Evolutionary conservation across 202 grass and related monocot species (phyloP).

Genomic region (Dendrocalamus latiflorus): DNA sequence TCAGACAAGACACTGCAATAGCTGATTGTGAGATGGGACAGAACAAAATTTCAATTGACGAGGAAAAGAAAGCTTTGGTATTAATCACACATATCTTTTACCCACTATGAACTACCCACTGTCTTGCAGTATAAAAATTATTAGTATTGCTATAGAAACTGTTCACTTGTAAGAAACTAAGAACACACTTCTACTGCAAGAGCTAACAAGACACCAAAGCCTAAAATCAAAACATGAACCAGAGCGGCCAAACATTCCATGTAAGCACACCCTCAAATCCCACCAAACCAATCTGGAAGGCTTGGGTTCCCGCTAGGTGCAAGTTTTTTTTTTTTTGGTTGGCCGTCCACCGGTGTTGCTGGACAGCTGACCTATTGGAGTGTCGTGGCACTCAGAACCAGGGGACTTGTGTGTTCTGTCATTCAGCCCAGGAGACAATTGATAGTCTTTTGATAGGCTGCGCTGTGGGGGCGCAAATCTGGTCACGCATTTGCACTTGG

Average conservation of each 20-base stretch:
- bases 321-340: too few species aligned
- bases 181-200: background rate
- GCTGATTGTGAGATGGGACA: background rate
- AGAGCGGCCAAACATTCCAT: background rate
- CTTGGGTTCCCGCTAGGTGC: too few species aligned
- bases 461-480: too few species aligned
- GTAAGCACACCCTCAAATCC: background rate
- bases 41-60: background rate
- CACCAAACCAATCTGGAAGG: too few species aligned
- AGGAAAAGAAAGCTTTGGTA: background rate
- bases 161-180: background rate
- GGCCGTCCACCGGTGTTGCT: too few species aligned
- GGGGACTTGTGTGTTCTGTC: too few species aligned
- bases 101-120: background rate
- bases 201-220: background rate
- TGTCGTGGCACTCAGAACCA: too few species aligned
- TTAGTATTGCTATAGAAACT: background rate
- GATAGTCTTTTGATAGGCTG: too few species aligned
- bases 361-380: too few species aligned
- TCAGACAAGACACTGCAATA: slow-evolving; percentile 25
- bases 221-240: background rate
- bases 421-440: too few species aligned
- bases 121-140: background rate
- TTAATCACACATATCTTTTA: background rate
- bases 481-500: too few species aligned